Conservation (phyloP, 306 rosid species). For the Spatholobus suberectus region DNA sequence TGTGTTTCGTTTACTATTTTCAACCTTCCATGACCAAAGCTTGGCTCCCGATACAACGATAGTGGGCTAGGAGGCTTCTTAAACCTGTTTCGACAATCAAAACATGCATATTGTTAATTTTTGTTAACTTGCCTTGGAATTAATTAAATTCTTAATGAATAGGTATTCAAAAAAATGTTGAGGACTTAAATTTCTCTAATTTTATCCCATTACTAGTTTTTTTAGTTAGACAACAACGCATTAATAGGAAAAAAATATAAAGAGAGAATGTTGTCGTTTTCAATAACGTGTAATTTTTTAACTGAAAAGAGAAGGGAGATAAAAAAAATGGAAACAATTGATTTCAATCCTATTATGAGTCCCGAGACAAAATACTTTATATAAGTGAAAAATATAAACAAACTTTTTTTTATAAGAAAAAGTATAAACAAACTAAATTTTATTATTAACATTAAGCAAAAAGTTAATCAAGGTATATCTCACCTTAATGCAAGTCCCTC, state of each 20-base stretch:
- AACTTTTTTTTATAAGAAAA: too few relatives aligned
- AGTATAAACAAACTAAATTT: too few relatives aligned
- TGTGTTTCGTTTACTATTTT: slow-evolving; percentile 63
- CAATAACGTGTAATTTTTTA: background rate
- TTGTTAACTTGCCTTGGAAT: background rate
- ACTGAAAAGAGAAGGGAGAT: background rate
- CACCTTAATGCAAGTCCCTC: slow-evolving; percentile 74
- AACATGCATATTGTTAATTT: background rate
- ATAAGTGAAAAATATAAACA: background rate
- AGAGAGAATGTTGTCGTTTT: background rate
- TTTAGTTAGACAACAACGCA: background rate
- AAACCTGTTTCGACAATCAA: slow-evolving; percentile 44
- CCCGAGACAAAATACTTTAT: background rate
- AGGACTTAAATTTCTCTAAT: background rate
- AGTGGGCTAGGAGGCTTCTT: slow-evolving; percentile 52
- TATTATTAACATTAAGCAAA: background rate
- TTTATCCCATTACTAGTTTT: background rate
- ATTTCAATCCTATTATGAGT: too few relatives aligned
- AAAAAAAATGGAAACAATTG: too few relatives aligned
- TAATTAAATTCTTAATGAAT: too few relatives aligned
- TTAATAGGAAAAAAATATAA: too few relatives aligned
- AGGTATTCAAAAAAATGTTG: too few relatives aligned
- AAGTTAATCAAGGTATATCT: background rate
- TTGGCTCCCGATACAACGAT: slow-evolving; percentile 70
- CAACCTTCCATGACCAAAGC: slow-evolving; percentile 84